Evolutionary conservation across 306 rosid species (phyloP).

Genomic region (Prunus mume): DNA sequence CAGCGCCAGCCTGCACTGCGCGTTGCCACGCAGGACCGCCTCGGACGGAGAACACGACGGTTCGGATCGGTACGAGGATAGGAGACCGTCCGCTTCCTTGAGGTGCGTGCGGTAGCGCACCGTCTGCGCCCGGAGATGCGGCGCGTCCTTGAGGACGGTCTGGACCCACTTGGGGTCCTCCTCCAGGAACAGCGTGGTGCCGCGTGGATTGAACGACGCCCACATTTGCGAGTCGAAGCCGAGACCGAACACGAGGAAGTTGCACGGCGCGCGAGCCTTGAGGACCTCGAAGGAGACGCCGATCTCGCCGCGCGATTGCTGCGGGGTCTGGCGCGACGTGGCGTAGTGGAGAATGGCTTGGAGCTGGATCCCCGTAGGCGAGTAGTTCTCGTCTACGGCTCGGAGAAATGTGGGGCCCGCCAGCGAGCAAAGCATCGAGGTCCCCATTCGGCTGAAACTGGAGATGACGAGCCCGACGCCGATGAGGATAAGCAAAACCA

Average conservation of each 20-base stretch:
- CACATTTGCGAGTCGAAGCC: slow-evolving; percentile 97
- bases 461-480: slow-evolving; percentile 43
- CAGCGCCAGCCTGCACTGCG: slow-evolving; percentile 59
- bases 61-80: slow-evolving; percentile 38
- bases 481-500: slow-evolving; percentile 41
- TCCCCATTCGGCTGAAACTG: slow-evolving; percentile 28
- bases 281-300: slow-evolving; percentile 58
- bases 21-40: slow-evolving; percentile 54
- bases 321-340: slow-evolving; percentile 63
- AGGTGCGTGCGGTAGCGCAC: slow-evolving; percentile 71
- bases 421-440: slow-evolving; percentile 35
- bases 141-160: slow-evolving; percentile 57
- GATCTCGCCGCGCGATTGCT: slow-evolving; percentile 70
- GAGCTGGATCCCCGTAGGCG: slow-evolving; percentile 43
- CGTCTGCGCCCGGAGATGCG: slow-evolving; percentile 55
- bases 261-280: slow-evolving; percentile 48
- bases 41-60: slow-evolving; percentile 41
- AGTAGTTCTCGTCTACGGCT: neutral
- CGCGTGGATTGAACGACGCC: slow-evolving; percentile 79
- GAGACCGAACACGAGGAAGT: slow-evolving; percentile 80
- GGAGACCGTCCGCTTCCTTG: slow-evolving; percentile 47
- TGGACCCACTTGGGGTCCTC: slow-evolving; percentile 94
- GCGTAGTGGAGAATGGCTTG: slow-evolving; percentile 86
- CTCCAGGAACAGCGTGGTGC: slow-evolving; percentile 76
- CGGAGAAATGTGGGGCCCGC: slow-evolving; percentile 8